Evolutionary conservation across 2,329 filamentous ascomycete genomes (phyloP).

Genomic region (Phyllosticta ampelicida): DNA sequence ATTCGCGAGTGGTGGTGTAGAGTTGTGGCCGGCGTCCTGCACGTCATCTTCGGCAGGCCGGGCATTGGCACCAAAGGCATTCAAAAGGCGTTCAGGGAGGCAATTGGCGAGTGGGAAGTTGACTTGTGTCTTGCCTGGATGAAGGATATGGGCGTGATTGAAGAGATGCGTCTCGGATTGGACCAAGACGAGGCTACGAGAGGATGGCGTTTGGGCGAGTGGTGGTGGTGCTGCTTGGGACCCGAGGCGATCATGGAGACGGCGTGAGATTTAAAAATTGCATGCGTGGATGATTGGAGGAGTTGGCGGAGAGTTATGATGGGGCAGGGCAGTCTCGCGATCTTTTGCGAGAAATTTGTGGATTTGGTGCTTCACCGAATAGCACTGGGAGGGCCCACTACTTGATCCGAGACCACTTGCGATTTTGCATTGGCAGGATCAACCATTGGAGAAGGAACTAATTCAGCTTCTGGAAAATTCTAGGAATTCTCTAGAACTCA

Average conservation of each 20-base stretch:
- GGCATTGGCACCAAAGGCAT: conserved; percentile 27
- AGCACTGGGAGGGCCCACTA: neutral
- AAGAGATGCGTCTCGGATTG: conserved; percentile 29
- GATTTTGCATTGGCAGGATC: neutral
- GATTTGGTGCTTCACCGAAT: neutral
- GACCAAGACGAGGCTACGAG: conserved; percentile 25
- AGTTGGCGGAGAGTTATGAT: neutral
- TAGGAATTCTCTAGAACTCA: too few species aligned
- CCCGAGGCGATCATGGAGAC: neutral
- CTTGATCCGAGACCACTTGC: too few species aligned
- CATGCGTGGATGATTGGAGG: neutral
- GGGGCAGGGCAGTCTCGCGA: neutral
- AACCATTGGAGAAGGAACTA: neutral
- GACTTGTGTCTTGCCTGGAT: conserved; percentile 1
- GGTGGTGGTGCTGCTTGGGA: conserved; percentile 7
- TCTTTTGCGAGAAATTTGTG: neutral
- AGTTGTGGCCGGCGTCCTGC: conserved; percentile 51
- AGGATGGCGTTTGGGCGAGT: conserved; percentile 8
- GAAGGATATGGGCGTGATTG: conserved; percentile 18
- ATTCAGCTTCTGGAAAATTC: too few species aligned
- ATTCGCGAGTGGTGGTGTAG: conserved; percentile 52
- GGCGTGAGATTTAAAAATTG: neutral
- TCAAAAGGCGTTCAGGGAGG: conserved; percentile 23
- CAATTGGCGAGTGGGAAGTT: conserved; percentile 13
- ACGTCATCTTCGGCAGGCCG: conserved; percentile 52